phyloP scores from a whole-genome alignment of 2,329 filamentous ascomycete genomes.

The Aspergillus novofumigatus region DNA sequence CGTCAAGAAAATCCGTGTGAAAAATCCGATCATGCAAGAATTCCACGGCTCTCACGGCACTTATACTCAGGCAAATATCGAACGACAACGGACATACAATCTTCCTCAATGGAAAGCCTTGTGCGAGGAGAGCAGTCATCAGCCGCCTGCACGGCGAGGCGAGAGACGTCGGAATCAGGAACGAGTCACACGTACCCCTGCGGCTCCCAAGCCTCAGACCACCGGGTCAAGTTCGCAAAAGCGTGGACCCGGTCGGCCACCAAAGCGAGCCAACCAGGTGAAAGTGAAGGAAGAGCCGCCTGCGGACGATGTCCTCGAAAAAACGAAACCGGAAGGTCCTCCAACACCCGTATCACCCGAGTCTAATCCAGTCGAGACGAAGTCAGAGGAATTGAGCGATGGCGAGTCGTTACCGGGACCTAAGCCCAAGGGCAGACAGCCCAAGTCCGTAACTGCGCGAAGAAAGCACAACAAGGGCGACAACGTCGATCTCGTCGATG shows the following conservation, averaged over 20 bases:
- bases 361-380: conserved; percentile 49
- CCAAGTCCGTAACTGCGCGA: conserved; percentile 75
- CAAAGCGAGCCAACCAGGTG: conserved; percentile 34
- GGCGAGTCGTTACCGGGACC: conserved; percentile 39
- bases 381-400: conserved; percentile 52
- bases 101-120: conserved; percentile 92
- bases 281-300: conserved; percentile 37
- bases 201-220: conserved; percentile 30
- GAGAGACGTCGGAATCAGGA: conserved; percentile 49
- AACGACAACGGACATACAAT: conserved; percentile 94
- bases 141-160: conserved; percentile 86
- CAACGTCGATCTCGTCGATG: conserved; percentile 74
- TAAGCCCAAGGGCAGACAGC: conserved; percentile 53
- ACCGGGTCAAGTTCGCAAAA: conserved; percentile 41
- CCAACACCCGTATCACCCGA: conserved; percentile 53
- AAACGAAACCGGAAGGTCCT: conserved; percentile 43
- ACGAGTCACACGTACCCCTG: conserved; percentile 38
- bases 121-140: conserved; percentile 91
- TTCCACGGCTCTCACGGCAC: conserved; percentile 94
- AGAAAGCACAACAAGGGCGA: conserved; percentile 82
- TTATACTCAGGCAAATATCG: conserved; percentile 94
- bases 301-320: conserved; percentile 34
- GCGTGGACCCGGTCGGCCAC: conserved; percentile 42
- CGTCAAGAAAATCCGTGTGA: conserved; percentile 86
- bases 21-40: conserved; percentile 96